phyloP scores from a whole-genome alignment of 164 flowering plant species.

The Annona cherimola region DNA sequence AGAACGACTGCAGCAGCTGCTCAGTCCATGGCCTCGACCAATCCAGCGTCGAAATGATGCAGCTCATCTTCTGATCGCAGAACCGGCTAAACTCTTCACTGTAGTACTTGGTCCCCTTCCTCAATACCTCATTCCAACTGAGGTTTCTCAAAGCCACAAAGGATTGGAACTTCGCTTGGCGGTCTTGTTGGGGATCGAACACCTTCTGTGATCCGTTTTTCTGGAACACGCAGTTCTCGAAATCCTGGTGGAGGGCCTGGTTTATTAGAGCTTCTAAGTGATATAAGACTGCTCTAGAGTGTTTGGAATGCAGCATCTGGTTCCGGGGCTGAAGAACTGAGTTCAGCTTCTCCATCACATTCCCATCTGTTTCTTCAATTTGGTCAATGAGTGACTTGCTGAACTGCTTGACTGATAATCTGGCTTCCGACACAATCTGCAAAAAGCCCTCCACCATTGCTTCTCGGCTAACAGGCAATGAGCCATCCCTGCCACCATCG shows the following conservation, averaged over 20 bases:
- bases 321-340: constrained; percentile 65
- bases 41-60: constrained; percentile 53
- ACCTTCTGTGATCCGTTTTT: constrained; percentile 66
- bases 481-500: constrained; percentile 29
- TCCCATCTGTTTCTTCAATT: constrained; percentile 51
- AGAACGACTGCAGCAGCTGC: constrained; percentile 81
- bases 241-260: constrained; percentile 76
- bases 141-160: constrained; percentile 69
- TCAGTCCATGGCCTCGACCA: constrained; percentile 95
- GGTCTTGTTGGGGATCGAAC: constrained; percentile 66
- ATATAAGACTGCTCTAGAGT: constrained; percentile 55
- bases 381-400: constrained; percentile 61
- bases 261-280: constrained; percentile 85
- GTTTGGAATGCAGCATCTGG: constrained; percentile 48
- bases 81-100: constrained; percentile 88
- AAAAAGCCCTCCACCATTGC: constrained; percentile 86
- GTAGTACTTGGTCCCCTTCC: constrained; percentile 86
- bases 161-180: constrained; percentile 61
- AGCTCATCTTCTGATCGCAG: constrained; percentile 93
- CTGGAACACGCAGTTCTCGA: constrained; percentile 74
- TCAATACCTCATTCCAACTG: constrained; percentile 90
- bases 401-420: constrained; percentile 78
- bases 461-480: constrained; percentile 68
- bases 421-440: constrained; percentile 90
- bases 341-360: constrained; percentile 50